Evolutionary conservation across 306 rosid genomes (phyloP).

Genomic region (Lupinus albus): DNA sequence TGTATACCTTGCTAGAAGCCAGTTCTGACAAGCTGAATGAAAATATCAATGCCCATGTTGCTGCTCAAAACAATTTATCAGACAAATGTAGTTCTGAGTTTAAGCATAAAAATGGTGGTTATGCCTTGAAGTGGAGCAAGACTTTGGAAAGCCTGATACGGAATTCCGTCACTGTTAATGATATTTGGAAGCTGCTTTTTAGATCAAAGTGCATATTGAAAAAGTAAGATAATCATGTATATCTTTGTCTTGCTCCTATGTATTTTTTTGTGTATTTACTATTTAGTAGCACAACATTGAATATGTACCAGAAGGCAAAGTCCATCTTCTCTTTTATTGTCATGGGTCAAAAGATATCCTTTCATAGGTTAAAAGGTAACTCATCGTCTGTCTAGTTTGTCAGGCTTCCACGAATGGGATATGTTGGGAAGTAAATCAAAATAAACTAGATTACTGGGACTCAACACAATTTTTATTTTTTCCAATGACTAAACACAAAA

Average conservation of each 20-base stretch:
- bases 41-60: constrained; percentile 38
- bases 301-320: too few relatives aligned
- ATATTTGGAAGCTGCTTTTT: constrained; percentile 56
- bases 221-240: constrained; percentile 58
- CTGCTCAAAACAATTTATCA: constrained; percentile 34
- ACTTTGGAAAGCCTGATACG: constrained; percentile 51
- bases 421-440: too few relatives aligned
- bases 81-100: constrained; percentile 53
- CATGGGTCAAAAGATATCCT: too few relatives aligned
- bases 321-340: too few relatives aligned
- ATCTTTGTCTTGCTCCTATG: constrained; percentile 22
- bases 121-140: constrained; percentile 47
- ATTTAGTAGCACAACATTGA: constrained; percentile 13
- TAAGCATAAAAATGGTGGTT: constrained; percentile 46
- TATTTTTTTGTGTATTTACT: constrained; percentile 19
- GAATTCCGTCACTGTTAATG: constrained; percentile 49
- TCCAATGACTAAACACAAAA: too few relatives aligned
- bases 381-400: too few relatives aligned
- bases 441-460: too few relatives aligned
- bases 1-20: constrained; percentile 57
- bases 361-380: too few relatives aligned
- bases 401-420: too few relatives aligned
- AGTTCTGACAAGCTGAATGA: constrained; percentile 42
- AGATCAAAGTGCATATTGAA: constrained; percentile 57
- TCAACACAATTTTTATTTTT: too few relatives aligned